These are phyloP conservation scores for Apiotrichum montevideense DNA, from an alignment of 1,284 basidiomycete genomes.

Conservation along the genomic window DNA sequence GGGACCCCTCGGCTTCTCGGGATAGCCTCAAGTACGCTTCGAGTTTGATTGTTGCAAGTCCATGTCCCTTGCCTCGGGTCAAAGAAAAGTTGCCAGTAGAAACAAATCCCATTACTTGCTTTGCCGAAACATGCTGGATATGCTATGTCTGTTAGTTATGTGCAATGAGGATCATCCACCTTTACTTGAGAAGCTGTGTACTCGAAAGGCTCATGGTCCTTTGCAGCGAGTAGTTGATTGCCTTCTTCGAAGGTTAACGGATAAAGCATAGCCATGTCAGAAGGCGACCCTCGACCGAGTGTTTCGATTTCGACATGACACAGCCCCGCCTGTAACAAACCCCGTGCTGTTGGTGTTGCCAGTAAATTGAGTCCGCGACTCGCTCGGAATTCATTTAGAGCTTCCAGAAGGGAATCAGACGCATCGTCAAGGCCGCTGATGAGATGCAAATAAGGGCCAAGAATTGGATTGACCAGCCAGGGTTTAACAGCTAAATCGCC, in stretches of 20 bases:
- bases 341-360: conserved; percentile 40
- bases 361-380: conserved; percentile 54
- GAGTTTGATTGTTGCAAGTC: conserved; percentile 63
- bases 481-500: conserved; percentile 40
- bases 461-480: conserved; percentile 61
- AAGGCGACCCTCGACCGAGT: conserved; percentile 62
- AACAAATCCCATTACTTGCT: conserved; percentile 65
- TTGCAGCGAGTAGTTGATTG: conserved; percentile 18
- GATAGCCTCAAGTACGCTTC: conserved; percentile 51
- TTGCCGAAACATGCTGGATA: conserved; percentile 48
- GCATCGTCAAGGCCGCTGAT: neutral
- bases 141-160: conserved; percentile 45
- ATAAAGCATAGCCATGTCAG: conserved; percentile 67
- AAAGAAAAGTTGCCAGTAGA: conserved; percentile 75
- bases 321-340: conserved; percentile 57
- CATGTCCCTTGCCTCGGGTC: conserved; percentile 64
- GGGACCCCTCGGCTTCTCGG: conserved; percentile 44
- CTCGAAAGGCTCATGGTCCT: conserved; percentile 29
- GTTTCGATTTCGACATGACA: conserved; percentile 60
- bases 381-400: conserved; percentile 57
- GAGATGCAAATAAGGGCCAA: conserved; percentile 18
- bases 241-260: conserved; percentile 54
- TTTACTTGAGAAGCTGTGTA: conserved; percentile 50
- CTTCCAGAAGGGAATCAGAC: conserved; percentile 49
- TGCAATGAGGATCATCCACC: conserved; percentile 3